Evolutionary conservation across 352 stramenopile species (phyloP).

Genomic region (Phytophthora gonapodyides): DNA sequence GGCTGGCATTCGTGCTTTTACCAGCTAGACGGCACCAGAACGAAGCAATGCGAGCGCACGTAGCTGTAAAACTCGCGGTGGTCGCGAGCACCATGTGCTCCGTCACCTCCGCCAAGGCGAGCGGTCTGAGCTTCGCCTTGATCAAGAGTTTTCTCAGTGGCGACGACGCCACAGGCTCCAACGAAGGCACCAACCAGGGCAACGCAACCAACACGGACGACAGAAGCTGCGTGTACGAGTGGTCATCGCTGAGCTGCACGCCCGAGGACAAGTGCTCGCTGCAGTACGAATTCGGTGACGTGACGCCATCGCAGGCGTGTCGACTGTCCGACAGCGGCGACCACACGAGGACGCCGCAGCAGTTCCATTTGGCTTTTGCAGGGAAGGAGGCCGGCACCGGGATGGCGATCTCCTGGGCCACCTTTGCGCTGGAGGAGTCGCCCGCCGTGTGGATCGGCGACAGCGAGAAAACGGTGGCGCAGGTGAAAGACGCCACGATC

Average conservation of each 20-base stretch:
- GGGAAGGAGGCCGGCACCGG: slow-evolving; percentile 32
- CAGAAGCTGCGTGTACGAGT: slow-evolving; percentile 41
- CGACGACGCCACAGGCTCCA: slow-evolving; percentile 26
- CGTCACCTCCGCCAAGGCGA: slow-evolving; percentile 13
- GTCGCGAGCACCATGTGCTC: slow-evolving; percentile 24
- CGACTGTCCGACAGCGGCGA: slow-evolving; percentile 37
- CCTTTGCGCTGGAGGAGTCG: slow-evolving; percentile 32
- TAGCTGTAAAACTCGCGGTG: slow-evolving; percentile 22
- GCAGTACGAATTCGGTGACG: slow-evolving; percentile 51
- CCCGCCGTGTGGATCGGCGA: slow-evolving; percentile 51
- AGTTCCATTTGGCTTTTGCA: slow-evolving; percentile 59
- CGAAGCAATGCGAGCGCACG: slow-evolving; percentile 10
- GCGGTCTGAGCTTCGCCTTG: slow-evolving; percentile 9
- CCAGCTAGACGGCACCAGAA: slow-evolving; percentile 9
- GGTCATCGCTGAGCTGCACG: slow-evolving; percentile 32
- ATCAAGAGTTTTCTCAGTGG: slow-evolving; percentile 33
- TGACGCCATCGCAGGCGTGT: slow-evolving; percentile 53
- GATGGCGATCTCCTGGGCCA: slow-evolving; percentile 49
- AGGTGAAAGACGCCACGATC: slow-evolving; percentile 30
- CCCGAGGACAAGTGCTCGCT: slow-evolving; percentile 38
- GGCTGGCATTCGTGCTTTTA: slow-evolving; percentile 26
- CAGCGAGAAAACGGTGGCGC: slow-evolving; percentile 12
- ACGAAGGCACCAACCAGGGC: background rate
- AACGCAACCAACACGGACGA: slow-evolving; percentile 37
- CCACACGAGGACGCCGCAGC: slow-evolving; percentile 38